Base-by-base conservation (phyloP, 495 filamentous ascomycete genomes). In the Aspergillus wentii region DNA sequence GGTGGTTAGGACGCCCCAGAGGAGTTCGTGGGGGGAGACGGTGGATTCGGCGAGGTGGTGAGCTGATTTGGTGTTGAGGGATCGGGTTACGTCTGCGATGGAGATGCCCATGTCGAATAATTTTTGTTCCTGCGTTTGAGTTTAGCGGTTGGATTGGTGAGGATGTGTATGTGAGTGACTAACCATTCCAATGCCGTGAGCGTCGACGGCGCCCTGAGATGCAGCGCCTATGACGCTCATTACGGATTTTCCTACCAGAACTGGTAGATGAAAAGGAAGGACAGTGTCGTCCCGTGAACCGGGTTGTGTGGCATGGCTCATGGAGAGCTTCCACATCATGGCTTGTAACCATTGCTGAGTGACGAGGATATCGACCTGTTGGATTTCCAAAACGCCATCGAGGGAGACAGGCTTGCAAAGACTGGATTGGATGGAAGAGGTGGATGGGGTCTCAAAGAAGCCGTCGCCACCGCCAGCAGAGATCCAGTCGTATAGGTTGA, bases 151-250 rank as follows among this genome's bases (percentile, higher is more conserved):
- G 16, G 8, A 23, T 27, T n/a, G 19, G 25, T n/a, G 17, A 41
- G 22, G 25, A 23, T 11, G 23, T 23, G 21, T 16, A 33, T 16
- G 28, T 35, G 11, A 39, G 21, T 21, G 17, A 60, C 65, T 39
- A 62, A 74, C 79, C 80, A 83, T 79, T 17, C 75, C 75, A 35
- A 74, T 75, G 0, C 79, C 79, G 40, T 83, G 78, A 0, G 81
- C 69, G 44, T 76, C 69, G 10, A 82, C 73, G 27, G 69, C 71
- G 5, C 67, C 64, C 5, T 71, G 54, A 1, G 75, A 73, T 7
- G 76, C 60, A 9, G 59, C 66, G 1, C 66, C 59, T n/a, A 80
- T 71, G 13, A 75, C 68, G 21, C 66, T 42, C 41, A 78, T 70
- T 0, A 80, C 62, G 11, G 72, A 63, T 41, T 74, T 69, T 1